Evolutionary conservation across 2,329 filamentous ascomycete species (phyloP), one percentile per base, ranked within the genome.

Genomic region (Exophiala sp.): DNA sequence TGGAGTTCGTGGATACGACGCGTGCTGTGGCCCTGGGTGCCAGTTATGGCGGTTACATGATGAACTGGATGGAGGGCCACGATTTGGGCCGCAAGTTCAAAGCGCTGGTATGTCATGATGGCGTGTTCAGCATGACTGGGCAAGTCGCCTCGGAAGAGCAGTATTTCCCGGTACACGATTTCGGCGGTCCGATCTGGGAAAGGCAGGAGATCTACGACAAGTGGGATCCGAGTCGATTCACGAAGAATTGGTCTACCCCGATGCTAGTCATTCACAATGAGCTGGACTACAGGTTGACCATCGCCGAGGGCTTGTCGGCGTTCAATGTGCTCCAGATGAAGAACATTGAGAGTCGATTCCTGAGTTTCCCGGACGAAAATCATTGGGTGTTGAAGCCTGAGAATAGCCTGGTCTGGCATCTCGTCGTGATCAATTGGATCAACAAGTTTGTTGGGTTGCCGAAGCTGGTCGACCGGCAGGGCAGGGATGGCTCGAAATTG

Each of bases 381-480:
- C 85, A 88, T 63, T 87, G 89, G 89, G 91, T 96, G 3, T 67
- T 96, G 50, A 95, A 96, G 68, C 89, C 87, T 0, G 92, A 96
- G 72, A 97, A 97, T 69, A 88, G 85, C 3, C 74, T 96, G 14
- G 79, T 95, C 16, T 97, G 94, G 94, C 91, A 97, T 66, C 81
- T 81, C 52, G 88, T 90, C 54, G 91, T 97, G 12, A 67, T 96
- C 29, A 83, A 83, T 52, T 96, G 88, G 84, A 83, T 87, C 62
- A 84, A 84, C 65, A 76, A 75, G 58, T 77, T 81, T 65, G 77
- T 76, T 2, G 82, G 80, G 1, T 63, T 84, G 52, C 71, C 75
- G 20, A 67, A 72, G n/a, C 72, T 76, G 47, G 66, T 67, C 3
- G 67, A 69, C 8, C 65, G 71, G 35, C 63, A 68, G 18, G 62